phyloP scores from a whole-genome alignment of 345 rosid genomes.

The Pistacia vera region DNA sequence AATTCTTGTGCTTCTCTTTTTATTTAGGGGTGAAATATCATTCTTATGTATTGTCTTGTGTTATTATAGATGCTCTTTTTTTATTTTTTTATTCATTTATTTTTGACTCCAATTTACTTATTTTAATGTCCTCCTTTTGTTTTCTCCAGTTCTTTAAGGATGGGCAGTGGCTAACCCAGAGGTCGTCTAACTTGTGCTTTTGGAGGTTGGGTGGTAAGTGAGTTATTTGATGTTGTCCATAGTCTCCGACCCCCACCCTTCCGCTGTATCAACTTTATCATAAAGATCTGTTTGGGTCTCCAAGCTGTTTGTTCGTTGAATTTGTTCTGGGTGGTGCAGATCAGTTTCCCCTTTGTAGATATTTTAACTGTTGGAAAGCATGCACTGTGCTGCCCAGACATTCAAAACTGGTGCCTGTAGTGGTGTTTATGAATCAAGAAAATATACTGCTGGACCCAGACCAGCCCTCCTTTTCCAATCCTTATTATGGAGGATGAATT shows the following conservation, averaged over 20 bases:
- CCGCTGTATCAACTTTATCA: conserved; percentile 28
- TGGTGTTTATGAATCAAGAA: conserved; percentile 34
- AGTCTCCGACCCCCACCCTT: conserved; percentile 44
- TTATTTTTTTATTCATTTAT: background rate
- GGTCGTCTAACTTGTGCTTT: conserved; percentile 41
- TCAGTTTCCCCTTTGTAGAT: conserved; percentile 53
- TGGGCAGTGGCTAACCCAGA: conserved; percentile 37
- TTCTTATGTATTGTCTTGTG: background rate
- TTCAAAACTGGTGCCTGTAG: conserved; percentile 34
- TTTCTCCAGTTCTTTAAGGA: conserved; percentile 40
- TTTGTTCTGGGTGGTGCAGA: conserved; percentile 43
- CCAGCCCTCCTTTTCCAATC: conserved; percentile 18
- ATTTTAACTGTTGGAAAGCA: conserved; percentile 51
- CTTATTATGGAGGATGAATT: conserved; percentile 27
- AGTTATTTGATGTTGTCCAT: conserved; percentile 45
- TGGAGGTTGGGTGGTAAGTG: conserved; percentile 57
- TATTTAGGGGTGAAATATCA: background rate
- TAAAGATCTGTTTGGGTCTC: conserved; percentile 31
- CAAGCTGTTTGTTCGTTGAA: conserved; percentile 36
- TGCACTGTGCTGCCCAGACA: conserved; percentile 39
- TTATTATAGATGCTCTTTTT: background rate
- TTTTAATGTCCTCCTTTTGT: background rate
- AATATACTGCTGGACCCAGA: conserved; percentile 26
- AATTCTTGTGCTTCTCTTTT: too few species aligned
- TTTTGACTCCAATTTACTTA: background rate